Percentiles rank a stretch among this genome's conserved stretches.
phyloP scores from a whole-genome alignment of 129 eudicot genomes.

The Calendula officinalis region DNA sequence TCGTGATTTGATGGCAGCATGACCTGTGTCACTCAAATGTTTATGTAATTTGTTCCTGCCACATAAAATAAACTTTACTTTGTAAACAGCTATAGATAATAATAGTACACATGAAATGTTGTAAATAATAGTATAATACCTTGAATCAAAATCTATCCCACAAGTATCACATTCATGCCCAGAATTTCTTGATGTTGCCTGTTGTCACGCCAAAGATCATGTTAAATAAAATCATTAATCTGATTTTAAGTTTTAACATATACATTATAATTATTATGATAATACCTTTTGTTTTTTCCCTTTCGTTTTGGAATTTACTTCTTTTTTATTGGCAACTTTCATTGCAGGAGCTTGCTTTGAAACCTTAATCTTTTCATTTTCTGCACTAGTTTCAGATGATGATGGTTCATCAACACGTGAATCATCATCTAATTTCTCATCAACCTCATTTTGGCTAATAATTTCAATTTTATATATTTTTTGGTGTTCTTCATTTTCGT shows the following conservation, averaged over 20 bases:
- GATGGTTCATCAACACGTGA: slow-evolving; percentile 32
- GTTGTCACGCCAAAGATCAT: slow-evolving; percentile 2
- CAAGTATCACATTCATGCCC: slow-evolving; percentile 69
- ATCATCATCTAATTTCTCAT: slow-evolving; percentile 28
- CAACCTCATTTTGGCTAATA: slow-evolving; percentile 32
- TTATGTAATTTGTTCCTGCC: slow-evolving; percentile 69
- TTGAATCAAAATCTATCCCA: slow-evolving; percentile 76
- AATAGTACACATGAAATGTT: background rate
- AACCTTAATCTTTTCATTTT: slow-evolving; percentile 33
- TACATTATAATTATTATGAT: background rate
- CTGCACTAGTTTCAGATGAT: slow-evolving; percentile 39
- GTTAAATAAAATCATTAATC: no score
- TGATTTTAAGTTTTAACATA: background rate
- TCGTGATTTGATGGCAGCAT: slow-evolving; percentile 58
- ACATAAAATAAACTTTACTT: slow-evolving; percentile 4
- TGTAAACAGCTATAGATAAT: slow-evolving; percentile 1
- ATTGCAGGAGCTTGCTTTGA: slow-evolving; percentile 40
- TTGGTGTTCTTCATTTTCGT: slow-evolving; percentile 32
- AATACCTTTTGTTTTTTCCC: slow-evolving; percentile 82
- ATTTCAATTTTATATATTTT: slow-evolving; percentile 18
- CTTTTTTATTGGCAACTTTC: slow-evolving; percentile 56
- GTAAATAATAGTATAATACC: slow-evolving; percentile 49
- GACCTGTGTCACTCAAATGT: slow-evolving; percentile 78
- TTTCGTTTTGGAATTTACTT: slow-evolving; percentile 43
- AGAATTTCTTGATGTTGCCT: slow-evolving; percentile 31